Evolutionary conservation across 2,329 filamentous ascomycete genomes (phyloP).

Genomic region (Exophiala sideris): DNA sequence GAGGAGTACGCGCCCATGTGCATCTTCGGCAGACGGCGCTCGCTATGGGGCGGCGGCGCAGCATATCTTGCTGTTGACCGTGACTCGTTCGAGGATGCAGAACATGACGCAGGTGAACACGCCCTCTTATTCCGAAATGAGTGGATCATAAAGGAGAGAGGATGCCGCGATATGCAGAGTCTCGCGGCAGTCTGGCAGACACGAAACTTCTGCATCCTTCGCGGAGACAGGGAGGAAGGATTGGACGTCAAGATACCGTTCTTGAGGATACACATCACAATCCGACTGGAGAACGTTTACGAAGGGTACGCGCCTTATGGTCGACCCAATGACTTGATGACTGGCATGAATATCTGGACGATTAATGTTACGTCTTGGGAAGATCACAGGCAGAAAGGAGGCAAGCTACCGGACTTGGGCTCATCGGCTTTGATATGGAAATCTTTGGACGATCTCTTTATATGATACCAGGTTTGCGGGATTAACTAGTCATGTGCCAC

Average conservation of each 20-base stretch:
- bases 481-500: too few relatives aligned
- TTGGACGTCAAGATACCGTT: slow-evolving; percentile 8
- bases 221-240: slow-evolving; percentile 6
- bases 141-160: slow-evolving; percentile 10
- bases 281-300: slow-evolving; percentile 1
- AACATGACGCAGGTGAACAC: slow-evolving; percentile 6
- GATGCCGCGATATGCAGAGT: neutral
- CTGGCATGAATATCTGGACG: slow-evolving; percentile 17
- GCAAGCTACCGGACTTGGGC: neutral
- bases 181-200: slow-evolving; percentile 8
- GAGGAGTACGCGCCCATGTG: slow-evolving; percentile 12
- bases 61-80: slow-evolving; percentile 12
- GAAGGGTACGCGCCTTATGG: neutral
- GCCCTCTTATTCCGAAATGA: slow-evolving; percentile 15
- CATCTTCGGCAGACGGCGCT: slow-evolving; percentile 15
- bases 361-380: slow-evolving; percentile 9
- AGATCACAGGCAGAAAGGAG: neutral
- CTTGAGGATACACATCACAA: slow-evolving; percentile 5
- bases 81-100: slow-evolving; percentile 14
- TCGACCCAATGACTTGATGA: neutral
- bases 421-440: slow-evolving; percentile 6
- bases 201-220: slow-evolving; percentile 11
- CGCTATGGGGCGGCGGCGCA: slow-evolving; percentile 15
- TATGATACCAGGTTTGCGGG: too few relatives aligned
- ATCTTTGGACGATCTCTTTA: neutral